These are phyloP conservation scores for Aureobasidium zeae DNA, from an alignment of 2,329 filamentous ascomycete species.

Conservation along the genomic window DNA sequence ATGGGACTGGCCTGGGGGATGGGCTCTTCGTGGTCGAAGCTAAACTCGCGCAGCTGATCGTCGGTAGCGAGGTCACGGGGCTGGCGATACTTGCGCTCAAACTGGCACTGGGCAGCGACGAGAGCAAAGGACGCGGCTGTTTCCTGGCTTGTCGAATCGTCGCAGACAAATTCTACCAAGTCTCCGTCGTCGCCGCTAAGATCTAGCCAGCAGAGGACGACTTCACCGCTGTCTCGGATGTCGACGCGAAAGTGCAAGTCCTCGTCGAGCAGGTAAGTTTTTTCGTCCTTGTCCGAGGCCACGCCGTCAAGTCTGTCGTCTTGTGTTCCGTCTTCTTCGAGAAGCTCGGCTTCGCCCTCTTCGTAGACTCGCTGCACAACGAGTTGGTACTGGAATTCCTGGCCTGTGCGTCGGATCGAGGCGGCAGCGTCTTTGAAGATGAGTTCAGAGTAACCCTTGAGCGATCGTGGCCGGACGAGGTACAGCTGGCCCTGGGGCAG, in stretches of 20 bases:
- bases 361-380: slow-evolving; percentile 95
- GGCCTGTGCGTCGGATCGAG: slow-evolving; percentile 82
- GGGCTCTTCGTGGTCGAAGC: slow-evolving; percentile 56
- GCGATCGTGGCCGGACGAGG: slow-evolving; percentile 86
- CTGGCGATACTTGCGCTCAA: slow-evolving; percentile 88
- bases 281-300: slow-evolving; percentile 81
- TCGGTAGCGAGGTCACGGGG: slow-evolving; percentile 71
- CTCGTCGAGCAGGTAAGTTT: slow-evolving; percentile 92
- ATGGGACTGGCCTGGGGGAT: slow-evolving; percentile 53
- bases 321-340: slow-evolving; percentile 85
- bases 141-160: slow-evolving; percentile 57
- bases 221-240: slow-evolving; percentile 67
- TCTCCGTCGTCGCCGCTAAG: slow-evolving; percentile 88
- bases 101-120: slow-evolving; percentile 85
- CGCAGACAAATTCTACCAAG: slow-evolving; percentile 97
- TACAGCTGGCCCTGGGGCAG: slow-evolving; percentile 94
- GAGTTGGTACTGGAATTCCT: slow-evolving; percentile 95
- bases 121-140: slow-evolving; percentile 74
- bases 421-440: slow-evolving; percentile 94
- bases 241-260: slow-evolving; percentile 79
- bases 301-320: slow-evolving; percentile 57
- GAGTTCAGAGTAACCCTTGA: slow-evolving; percentile 96
- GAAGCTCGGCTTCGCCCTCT: slow-evolving; percentile 86
- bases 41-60: slow-evolving; percentile 71
- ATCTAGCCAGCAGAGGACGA: slow-evolving; percentile 88